Conservation (phyloP, 768 basidiomycete species). For the Hemileccinum rubropunctum region DNA sequence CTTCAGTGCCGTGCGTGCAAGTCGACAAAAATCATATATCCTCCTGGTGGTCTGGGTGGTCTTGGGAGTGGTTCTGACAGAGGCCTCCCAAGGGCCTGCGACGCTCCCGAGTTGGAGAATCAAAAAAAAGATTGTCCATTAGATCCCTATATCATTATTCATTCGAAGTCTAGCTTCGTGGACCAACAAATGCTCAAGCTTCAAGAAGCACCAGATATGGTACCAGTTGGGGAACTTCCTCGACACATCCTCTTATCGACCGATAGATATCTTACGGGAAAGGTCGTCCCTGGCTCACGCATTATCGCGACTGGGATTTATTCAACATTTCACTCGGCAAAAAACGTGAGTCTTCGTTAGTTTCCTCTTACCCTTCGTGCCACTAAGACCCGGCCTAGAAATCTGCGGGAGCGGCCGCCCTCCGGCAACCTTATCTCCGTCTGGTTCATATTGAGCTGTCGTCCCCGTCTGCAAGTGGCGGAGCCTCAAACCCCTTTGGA, state of each 20-base stretch:
- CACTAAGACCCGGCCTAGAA: conserved; percentile 43
- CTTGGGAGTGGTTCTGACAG: conserved; percentile 83
- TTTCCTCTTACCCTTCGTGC: neutral
- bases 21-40: conserved; percentile 73
- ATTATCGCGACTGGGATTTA: conserved; percentile 96
- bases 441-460: conserved; percentile 90
- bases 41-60: conserved; percentile 77
- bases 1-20: conserved; percentile 93
- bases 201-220: conserved; percentile 99
- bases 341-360: conserved; percentile 54
- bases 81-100: conserved; percentile 85
- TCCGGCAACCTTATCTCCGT: conserved; percentile 93
- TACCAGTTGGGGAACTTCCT: conserved; percentile 97
- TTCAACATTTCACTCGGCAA: conserved; percentile 89
- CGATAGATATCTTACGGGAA: conserved; percentile 88
- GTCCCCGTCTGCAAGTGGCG: conserved; percentile 67
- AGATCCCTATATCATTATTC: conserved; percentile 94
- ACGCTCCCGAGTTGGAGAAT: conserved; percentile 74
- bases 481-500: conserved; percentile 81
- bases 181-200: conserved; percentile 97
- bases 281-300: conserved; percentile 94
- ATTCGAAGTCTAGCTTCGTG: conserved; percentile 90
- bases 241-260: conserved; percentile 91
- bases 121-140: conserved; percentile 93
- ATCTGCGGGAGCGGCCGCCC: conserved; percentile 79